These are phyloP conservation scores for Cytospora leucostoma DNA, from an alignment of 2,329 filamentous ascomycete genomes.

Conservation along the genomic window DNA sequence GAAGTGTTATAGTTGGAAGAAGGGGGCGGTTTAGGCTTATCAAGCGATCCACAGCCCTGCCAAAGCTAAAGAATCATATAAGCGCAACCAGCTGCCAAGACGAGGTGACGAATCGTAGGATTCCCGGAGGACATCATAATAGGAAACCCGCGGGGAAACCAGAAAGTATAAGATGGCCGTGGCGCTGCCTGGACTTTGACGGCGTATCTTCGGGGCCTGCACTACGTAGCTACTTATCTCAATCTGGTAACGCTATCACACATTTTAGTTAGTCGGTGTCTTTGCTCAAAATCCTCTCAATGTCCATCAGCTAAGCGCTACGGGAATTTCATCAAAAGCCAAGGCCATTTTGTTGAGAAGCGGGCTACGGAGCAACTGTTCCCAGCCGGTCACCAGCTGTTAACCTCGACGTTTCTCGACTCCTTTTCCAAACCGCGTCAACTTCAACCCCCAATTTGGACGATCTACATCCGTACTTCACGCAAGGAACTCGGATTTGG, in stretches of 20 bases:
- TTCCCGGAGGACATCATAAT: neutral
- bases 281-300: neutral
- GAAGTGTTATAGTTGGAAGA: neutral
- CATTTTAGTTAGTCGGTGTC: neutral
- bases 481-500: neutral
- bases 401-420: neutral
- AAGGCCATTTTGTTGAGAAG: slow-evolving; percentile 22
- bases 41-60: neutral
- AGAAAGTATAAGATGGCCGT: slow-evolving; percentile 3
- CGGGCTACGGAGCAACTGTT: slow-evolving; percentile 33
- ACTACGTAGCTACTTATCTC: slow-evolving; percentile 8
- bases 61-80: no score
- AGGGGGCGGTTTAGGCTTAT: slow-evolving; percentile 16
- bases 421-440: neutral
- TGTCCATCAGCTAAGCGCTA: neutral
- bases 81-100: neutral
- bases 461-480: neutral
- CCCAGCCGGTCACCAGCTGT: slow-evolving; percentile 9
- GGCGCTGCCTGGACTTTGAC: slow-evolving; percentile 9
- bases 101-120: neutral
- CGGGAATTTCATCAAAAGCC: slow-evolving; percentile 16
- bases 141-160: slow-evolving; percentile 14
- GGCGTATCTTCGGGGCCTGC: slow-evolving; percentile 8
- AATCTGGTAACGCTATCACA: rapidly evolving
- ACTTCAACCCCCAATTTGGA: neutral